Percentiles rank a stretch among this genome's conserved stretches.
Evolutionary conservation across 2,329 filamentous ascomycete genomes (phyloP).

Genomic region (Fusarium humuli): DNA sequence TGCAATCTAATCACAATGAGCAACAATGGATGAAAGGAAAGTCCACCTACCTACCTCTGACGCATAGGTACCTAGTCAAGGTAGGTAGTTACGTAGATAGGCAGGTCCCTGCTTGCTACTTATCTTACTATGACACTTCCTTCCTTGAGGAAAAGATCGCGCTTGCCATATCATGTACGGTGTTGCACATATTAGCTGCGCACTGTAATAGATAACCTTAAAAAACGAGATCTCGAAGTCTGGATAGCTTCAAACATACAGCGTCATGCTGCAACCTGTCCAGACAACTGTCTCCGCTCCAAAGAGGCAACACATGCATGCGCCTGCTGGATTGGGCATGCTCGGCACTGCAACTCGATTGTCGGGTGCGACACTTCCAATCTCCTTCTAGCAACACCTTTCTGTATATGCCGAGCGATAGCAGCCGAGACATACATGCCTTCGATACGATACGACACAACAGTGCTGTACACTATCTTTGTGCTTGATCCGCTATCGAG

Average conservation of each 20-base stretch:
- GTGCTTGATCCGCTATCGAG: conserved; percentile 1
- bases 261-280: background rate
- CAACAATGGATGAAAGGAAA: background rate
- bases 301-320: background rate
- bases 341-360: background rate
- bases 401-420: conserved; percentile 14
- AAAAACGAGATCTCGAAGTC: background rate
- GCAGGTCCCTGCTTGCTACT: background rate
- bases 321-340: background rate
- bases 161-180: background rate
- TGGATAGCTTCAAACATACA: background rate
- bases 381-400: conserved; percentile 9
- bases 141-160: background rate
- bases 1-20: background rate
- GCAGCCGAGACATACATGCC: conserved; percentile 13
- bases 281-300: background rate
- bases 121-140: background rate
- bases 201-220: background rate
- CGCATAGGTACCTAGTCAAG: background rate
- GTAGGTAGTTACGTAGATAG: background rate
- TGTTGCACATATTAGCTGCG: background rate
- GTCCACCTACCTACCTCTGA: background rate
- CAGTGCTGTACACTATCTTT: background rate
- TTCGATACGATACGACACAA: background rate
- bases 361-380: background rate